Base-by-base conservation (phyloP, 257 asterid genomes). In the Ligustrum vulgare region DNA sequence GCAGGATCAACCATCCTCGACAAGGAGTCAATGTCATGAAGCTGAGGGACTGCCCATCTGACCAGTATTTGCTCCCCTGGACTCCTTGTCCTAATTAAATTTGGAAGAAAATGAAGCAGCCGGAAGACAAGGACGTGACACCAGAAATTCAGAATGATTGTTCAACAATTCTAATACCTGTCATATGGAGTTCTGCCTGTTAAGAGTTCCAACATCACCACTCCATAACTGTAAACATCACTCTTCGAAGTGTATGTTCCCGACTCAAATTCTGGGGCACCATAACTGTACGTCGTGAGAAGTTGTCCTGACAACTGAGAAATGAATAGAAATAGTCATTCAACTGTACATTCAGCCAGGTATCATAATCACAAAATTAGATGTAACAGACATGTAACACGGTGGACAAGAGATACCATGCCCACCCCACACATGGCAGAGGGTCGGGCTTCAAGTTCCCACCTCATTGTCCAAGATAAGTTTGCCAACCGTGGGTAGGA, bases 31-130 rank as follows among this genome's bases (percentile, higher is more conserved):
- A 94, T 92, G 85, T 94, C 99, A n/a, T 92, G 98, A 82, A 94
- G 97, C 84, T 90, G 98, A 54, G 99, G 93, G 43, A 88, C 78
- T 56, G 98, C 97, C 99, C 99, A 94, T 86, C 99, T 88, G 70
- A 87, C 99, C 77, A 94, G 84, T 82, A 83, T 84, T 60, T 92
- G 98, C 83, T 94, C 99, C 68, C 94, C 99, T 82, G 96, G 90
- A 80, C 70, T 77, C 71, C 94, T 80, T 18, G 93, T 60, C 86
- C 99, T 94, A 77, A n/a, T 39, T 37, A 79, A 72, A 39, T 71
- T 72, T 60, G 47, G 23, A 77, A 31, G 33, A 28, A 64, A 66
- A 45, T 77, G 84, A 72, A 73, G 76, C 60, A 66, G 43, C 67
- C 31, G 11, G 51, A 33, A 51, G 23, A 51, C 47, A 35, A 43